Percentiles rank a stretch among this genome's conserved stretches.
phyloP scores from a whole-genome alignment of 768 basidiomycete species.

The Mycena galopus region DNA sequence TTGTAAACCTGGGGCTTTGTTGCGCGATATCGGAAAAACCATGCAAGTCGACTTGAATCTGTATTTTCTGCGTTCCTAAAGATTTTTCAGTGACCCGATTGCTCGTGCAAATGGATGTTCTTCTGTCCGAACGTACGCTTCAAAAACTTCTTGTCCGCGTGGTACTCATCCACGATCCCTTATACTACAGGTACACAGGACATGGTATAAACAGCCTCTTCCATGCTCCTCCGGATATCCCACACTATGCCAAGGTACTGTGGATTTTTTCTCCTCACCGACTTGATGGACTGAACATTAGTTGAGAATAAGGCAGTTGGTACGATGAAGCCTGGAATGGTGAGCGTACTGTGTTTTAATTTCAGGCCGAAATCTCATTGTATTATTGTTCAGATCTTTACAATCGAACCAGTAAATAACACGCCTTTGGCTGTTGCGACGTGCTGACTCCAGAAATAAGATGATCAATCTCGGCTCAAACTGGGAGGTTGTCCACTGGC shows the following conservation, averaged over 20 bases:
- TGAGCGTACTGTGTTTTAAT: slow-evolving; percentile 52
- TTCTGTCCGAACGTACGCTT: slow-evolving; percentile 94
- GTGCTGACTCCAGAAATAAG: slow-evolving; percentile 51
- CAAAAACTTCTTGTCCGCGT: no score
- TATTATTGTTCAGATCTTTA: slow-evolving; percentile 66
- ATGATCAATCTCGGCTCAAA: slow-evolving; percentile 93
- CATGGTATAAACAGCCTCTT: slow-evolving; percentile 92
- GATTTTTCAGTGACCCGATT: slow-evolving; percentile 76
- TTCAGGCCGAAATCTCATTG: slow-evolving; percentile 14
- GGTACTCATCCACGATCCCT: no score
- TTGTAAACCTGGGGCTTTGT: slow-evolving; percentile 94
- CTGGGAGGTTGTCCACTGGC: slow-evolving; percentile 88
- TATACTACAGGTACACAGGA: no score
- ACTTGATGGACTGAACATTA: neutral
- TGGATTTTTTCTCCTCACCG: neutral
- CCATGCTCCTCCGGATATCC: slow-evolving; percentile 88
- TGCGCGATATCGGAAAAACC: slow-evolving; percentile 87
- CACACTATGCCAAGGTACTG: slow-evolving; percentile 85
- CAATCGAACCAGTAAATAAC: slow-evolving; percentile 80
- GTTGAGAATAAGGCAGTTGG: slow-evolving; percentile 85
- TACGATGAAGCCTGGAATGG: slow-evolving; percentile 95
- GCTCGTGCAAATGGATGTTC: slow-evolving; percentile 87
- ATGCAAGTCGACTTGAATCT: slow-evolving; percentile 72
- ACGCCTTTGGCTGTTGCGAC: slow-evolving; percentile 16
- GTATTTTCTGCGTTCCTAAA: neutral